phyloP scores from a whole-genome alignment of 805 yeast genomes.

The Blastobotrys peoriensis region DNA sequence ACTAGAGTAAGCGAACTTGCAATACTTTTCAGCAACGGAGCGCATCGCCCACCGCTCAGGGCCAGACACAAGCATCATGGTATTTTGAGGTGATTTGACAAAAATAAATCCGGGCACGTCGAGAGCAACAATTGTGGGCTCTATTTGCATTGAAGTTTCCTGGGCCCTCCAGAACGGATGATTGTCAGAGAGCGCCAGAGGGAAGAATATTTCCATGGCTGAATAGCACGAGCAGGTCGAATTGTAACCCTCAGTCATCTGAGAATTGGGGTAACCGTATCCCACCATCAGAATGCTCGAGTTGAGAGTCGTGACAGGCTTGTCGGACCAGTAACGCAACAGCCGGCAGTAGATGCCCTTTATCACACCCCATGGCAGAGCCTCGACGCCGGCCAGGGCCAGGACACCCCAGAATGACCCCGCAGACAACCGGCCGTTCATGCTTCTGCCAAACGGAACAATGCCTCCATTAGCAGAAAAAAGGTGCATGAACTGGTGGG shows the following conservation, averaged over 20 bases:
- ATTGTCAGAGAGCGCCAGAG: constrained; percentile 17
- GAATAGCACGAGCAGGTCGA: constrained; percentile 24
- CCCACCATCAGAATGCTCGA: constrained; percentile 21
- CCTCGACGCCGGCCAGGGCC: constrained; percentile 16
- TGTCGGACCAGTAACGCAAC: constrained; percentile 22
- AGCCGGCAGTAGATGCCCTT: constrained; percentile 21
- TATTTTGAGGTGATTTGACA: constrained; percentile 4
- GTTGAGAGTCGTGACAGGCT: constrained; percentile 18
- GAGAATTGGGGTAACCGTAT: constrained; percentile 21
- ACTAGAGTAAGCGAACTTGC: constrained; percentile 23
- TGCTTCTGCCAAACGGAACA: constrained; percentile 23
- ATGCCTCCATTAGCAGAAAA: constrained; percentile 20
- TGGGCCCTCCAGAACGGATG: constrained; percentile 21
- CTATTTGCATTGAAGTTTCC: constrained; percentile 9
- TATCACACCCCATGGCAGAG: constrained; percentile 20
- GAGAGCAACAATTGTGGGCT: neutral
- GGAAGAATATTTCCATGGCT: constrained; percentile 21
- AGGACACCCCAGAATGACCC: constrained; percentile 23
- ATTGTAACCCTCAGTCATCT: constrained; percentile 23
- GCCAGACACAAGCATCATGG: constrained; percentile 12
- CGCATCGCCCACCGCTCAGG: constrained; percentile 8
- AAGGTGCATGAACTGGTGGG: constrained; percentile 24
- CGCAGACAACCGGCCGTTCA: constrained; percentile 23
- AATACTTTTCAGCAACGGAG: constrained; percentile 19
- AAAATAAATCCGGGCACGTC: constrained; percentile 13